Evolutionary conservation across 1,284 basidiomycete species (phyloP).

Genomic region (Cutaneotrichosporon spelunceum): DNA sequence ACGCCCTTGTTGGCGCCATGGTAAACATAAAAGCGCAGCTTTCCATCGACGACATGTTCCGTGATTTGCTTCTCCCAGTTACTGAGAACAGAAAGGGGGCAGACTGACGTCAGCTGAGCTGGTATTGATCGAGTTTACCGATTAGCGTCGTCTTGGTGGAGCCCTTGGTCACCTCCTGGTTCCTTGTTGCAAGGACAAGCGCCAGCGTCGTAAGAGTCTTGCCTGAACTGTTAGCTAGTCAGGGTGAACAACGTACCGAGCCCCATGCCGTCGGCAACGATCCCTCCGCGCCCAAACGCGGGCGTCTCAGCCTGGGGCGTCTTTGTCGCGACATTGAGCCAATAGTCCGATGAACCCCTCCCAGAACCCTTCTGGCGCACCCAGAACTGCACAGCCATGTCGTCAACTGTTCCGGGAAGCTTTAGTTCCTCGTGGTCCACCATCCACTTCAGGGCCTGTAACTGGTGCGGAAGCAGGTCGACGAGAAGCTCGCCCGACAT

Average conservation of each 20-base stretch:
- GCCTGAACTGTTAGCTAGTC: conserved; percentile 50
- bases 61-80: conserved; percentile 87
- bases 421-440: conserved; percentile 69
- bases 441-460: conserved; percentile 59
- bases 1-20: conserved; percentile 62
- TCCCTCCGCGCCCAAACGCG: conserved; percentile 70
- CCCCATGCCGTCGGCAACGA: conserved; percentile 88
- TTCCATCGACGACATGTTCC: conserved; percentile 65
- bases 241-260: conserved; percentile 40
- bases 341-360: conserved; percentile 52
- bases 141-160: conserved; percentile 69
- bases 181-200: conserved; percentile 69
- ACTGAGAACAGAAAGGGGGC: conserved; percentile 77
- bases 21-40: conserved; percentile 63
- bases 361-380: conserved; percentile 57
- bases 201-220: conserved; percentile 80
- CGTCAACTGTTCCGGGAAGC: conserved; percentile 62
- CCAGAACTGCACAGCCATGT: conserved; percentile 85
- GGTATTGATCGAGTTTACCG: conserved; percentile 55
- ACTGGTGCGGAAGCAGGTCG: conserved; percentile 72
- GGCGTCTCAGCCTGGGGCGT: conserved; percentile 67
- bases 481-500: conserved; percentile 63
- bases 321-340: conserved; percentile 68
- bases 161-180: conserved; percentile 57
- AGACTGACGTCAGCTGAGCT: conserved; percentile 57